phyloP scores from a whole-genome alignment of 139 green algal species.

The Spirogloea muscicola region DNA sequence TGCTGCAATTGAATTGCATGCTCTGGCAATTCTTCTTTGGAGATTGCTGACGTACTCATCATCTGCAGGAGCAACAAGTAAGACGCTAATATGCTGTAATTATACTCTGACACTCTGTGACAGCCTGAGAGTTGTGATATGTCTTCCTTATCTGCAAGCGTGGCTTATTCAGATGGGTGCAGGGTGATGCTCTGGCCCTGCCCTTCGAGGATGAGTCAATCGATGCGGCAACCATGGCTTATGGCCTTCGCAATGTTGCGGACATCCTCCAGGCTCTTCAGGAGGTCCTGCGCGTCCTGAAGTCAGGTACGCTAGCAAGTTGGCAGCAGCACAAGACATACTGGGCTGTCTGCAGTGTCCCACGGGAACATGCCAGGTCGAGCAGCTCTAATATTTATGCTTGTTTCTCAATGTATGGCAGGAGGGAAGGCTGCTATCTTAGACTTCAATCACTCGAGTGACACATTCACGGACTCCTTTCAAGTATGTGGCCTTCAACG shows the following conservation, averaged over 20 bases:
- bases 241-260: constrained; percentile 90
- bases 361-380: background rate
- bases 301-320: constrained; percentile 49
- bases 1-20: no score
- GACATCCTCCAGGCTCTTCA: constrained; percentile 58
- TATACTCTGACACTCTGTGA: background rate
- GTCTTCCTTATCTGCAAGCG: background rate
- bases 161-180: constrained; percentile 62
- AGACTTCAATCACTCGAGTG: constrained; percentile 92
- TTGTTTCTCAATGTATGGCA: constrained; percentile 3
- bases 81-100: background rate
- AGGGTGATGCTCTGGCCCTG: constrained; percentile 87
- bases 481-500: background rate
- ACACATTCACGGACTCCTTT: constrained; percentile 49
- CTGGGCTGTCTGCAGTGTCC: background rate
- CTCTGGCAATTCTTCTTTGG: no score
- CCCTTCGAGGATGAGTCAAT: constrained; percentile 79
- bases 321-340: background rate
- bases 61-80: background rate
- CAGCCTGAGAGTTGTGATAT: background rate
- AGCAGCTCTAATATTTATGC: background rate
- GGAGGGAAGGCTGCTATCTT: constrained; percentile 72
- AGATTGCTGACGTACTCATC: background rate
- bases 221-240: constrained; percentile 90
- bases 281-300: constrained; percentile 86